Evolutionary conservation across 2,329 filamentous ascomycete genomes (phyloP).

Genomic region (Diaporthe vexans): DNA sequence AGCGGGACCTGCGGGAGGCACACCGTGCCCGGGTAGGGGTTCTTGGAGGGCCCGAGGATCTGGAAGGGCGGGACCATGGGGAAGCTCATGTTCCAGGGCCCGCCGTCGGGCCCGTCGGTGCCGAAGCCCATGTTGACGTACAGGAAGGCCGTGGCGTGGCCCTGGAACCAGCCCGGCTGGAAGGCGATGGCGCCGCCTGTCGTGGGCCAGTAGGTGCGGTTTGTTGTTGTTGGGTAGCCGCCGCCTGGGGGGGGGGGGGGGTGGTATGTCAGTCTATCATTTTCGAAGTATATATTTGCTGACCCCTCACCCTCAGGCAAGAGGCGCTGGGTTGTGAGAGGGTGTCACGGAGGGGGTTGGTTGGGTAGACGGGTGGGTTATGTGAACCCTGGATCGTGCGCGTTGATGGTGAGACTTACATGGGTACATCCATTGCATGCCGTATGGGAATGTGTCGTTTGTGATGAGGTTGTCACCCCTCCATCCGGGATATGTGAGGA

Average conservation of each 20-base stretch:
- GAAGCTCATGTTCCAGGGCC: conserved; percentile 89
- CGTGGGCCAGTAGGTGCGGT: conserved; percentile 93
- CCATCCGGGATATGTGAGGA: conserved; percentile 90
- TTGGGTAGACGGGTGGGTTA: background rate
- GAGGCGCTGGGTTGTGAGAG: background rate
- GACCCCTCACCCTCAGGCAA: too few species aligned
- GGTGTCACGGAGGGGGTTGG: conserved; percentile 15
- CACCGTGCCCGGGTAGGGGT: conserved; percentile 88
- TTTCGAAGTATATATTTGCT: too few species aligned
- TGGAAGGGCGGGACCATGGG: conserved; percentile 86
- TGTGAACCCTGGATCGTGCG: background rate
- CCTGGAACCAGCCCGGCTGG: conserved; percentile 96
- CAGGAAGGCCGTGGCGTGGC: conserved; percentile 84
- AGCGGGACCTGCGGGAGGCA: conserved; percentile 92
- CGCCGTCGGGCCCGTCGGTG: conserved; percentile 71
- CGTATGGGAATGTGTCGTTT: conserved; percentile 84
- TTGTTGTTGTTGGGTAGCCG: conserved; percentile 80
- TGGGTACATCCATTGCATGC: conserved; percentile 96
- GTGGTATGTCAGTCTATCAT: conserved; percentile 30
- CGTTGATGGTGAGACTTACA: conserved; percentile 69
- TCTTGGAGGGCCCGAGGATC: conserved; percentile 84
- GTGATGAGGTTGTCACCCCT: conserved; percentile 88
- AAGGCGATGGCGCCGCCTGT: conserved; percentile 88
- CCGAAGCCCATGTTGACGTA: conserved; percentile 94
- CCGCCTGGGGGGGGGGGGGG: conserved; percentile 72